Evolutionary conservation across 2,329 filamentous ascomycete species (phyloP), one percentile per base, ranked within the genome.

Genomic region (Alternaria sp.): DNA sequence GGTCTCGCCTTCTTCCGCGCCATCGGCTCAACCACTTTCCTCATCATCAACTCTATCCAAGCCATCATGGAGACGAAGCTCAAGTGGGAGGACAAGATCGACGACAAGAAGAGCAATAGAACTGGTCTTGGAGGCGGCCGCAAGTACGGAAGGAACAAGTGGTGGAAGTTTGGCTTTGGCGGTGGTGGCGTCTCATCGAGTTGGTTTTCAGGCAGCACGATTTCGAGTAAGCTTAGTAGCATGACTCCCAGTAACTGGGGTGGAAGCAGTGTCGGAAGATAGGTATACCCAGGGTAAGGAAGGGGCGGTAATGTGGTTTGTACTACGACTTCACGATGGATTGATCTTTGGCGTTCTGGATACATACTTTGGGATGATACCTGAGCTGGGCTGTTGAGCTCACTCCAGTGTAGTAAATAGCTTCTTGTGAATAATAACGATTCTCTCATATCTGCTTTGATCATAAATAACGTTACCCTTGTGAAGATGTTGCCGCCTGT

Each of bases 1-100:
- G 86, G 87, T 0, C 83, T 99, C 25, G 96, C 96, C 1, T 83
- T 96, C 7, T 97, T 99, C 85, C 89, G 96, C 67, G 94, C 93
- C 1, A 79, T 97, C 2, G 96, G 96, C 0, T 91, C 87, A 10
- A 90, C 89, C 1, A 88, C 92, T 0, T 99, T 96, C 82, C 90
- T 92, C 3, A 80, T 97, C 62, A 89, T 98, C 74, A 95, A 96
- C 76, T 83, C 90, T 32, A 82, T 99, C 59, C 95, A 97, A 77
- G 90, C 90, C 75, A 84, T 96, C 40, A 93, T 96, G 40, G 95
- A 99, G 80, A 95, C 93, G 0, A 89, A 93, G 71, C 87, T 97
- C 69, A 90, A 89, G 77, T 84, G 80, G 78, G 71, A 74, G 25
- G 77, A 79, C 53, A 75, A 73, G 63, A 75, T 75, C 63, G 74